Evolutionary conservation across 306 rosid genomes (phyloP), one percentile per base, ranked within the genome.

Genomic region (Cucurbita pepo): DNA sequence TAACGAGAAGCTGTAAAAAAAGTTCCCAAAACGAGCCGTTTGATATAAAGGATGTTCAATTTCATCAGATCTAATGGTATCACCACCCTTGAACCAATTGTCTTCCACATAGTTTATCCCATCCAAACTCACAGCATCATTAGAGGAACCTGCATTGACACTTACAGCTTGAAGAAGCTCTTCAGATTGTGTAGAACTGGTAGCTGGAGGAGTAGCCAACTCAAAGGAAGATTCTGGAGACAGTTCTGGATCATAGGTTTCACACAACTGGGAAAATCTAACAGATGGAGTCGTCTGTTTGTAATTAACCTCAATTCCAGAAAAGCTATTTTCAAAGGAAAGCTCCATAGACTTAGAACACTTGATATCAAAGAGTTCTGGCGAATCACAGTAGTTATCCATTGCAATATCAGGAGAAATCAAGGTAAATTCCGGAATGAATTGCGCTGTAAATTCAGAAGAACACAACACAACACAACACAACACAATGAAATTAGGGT

Each of bases 181-280:
- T 72, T 55, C 79, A 14, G 79, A 74, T 16, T 76, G 21, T n/a
- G 53, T 75, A 0, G 70, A 81, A 52, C 54, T 80, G n/a, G 51
- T 55, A 38, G 48, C 55, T 0, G 64, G 86, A 7, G 85, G 85
- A 1, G 87, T 88, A 71, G 74, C 88, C 77, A 90, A 96, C 88
- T 92, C 97, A 30, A 92, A 90, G 53, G 97, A 92, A 53, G 82
- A 82, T 72, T 82, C 92, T 25, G 96, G 96, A 56, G 91, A 85
- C 19, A 87, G 62, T 50, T 82, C 88, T 50, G 72, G 80, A 34
- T 69, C 78, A 74, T 75, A 81, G 40, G 87, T 81, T 62, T 90
- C 84, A 67, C 83, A 87, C 45, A 86, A 75, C 44, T 81, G 34
- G 14, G 98, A 87, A 82, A 90, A 93, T 78, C 77, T 86, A 25